Evolutionary conservation across 2,329 filamentous ascomycete species (phyloP), one percentile per base, ranked within the genome.

Genomic region (Cladosporium sp.): DNA sequence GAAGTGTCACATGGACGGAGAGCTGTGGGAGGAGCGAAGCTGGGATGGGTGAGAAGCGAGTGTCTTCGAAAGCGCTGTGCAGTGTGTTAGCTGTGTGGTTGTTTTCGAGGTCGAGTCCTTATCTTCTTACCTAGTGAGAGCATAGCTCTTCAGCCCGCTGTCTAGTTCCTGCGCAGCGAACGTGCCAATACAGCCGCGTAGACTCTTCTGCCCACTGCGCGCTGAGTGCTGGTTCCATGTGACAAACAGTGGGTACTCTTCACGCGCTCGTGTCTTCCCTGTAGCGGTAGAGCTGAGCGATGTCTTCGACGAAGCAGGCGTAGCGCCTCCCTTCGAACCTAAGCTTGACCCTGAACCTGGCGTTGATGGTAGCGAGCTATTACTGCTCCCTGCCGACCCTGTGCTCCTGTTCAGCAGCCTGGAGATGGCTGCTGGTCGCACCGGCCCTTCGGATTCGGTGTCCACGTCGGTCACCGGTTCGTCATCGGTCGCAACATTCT

Each of bases 111-210:
- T 21, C 5, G 18, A 18, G 28, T 30, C 14, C 18, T 18, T 32
- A 10, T 18, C 26, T 2, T 79, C 83, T 71, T 80, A 89, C 77
- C 93, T 93, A 60, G 90, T 95, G 70, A 96, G 80, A 56, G 93
- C 91, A 79, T 97, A 98, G 67, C 87, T 88, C 61, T 87, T 82
- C 51, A 99, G 81, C 4, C 93, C 93, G 1, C 86, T 79, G 32
- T 88, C 84, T 14, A 99, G 85, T 58, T 90, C 86, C 73, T 91
- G 87, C 2, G 88, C 78, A 74, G 93, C 91, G 74, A 98, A 99
- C 2, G 94, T 99, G 71, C 95, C 95, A 75, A 99, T 98, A 82
- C 95, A 99, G 66, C 95, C 95, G 66, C 95, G 89, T 49, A 99
- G 86, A 26, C 85, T 86, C 76, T 89, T 88, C 69, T 87, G 80